These are phyloP conservation scores for Colletotrichum lentis DNA, from an alignment of 2,329 filamentous ascomycete genomes.

Conservation along the genomic window DNA sequence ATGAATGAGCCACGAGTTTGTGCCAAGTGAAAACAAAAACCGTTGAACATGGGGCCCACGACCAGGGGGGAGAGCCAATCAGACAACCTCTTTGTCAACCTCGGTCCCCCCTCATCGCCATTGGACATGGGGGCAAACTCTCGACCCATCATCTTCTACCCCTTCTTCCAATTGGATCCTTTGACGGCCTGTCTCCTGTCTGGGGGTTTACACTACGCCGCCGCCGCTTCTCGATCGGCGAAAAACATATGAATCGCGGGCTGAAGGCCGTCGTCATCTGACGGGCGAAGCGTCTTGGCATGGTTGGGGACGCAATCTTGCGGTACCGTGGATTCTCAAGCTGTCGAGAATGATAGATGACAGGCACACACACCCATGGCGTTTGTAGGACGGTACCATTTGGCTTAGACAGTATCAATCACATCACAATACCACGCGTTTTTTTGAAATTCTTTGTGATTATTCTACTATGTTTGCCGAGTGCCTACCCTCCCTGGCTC, in stretches of 20 bases:
- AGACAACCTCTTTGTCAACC: conserved; percentile 1
- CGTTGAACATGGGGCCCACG: conserved; percentile 11
- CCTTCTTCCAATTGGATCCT: background rate
- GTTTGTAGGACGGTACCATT: background rate
- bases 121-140: background rate
- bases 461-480: no score
- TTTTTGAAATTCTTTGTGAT: no score
- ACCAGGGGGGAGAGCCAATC: conserved; percentile 14
- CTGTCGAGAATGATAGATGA: background rate
- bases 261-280: background rate
- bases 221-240: background rate
- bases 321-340: background rate
- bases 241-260: background rate
- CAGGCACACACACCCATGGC: background rate
- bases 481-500: background rate
- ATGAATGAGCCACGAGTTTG: conserved; percentile 25
- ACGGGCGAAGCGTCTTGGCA: background rate
- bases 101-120: background rate
- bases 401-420: background rate
- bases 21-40: conserved; percentile 13
- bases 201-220: background rate
- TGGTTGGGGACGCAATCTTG: background rate
- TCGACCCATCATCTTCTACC: background rate
- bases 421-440: background rate
- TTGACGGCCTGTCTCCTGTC: background rate